These are phyloP conservation scores for Tetracentron sinense DNA, from an alignment of 164 flowering plant genomes.

Conservation along the genomic window DNA sequence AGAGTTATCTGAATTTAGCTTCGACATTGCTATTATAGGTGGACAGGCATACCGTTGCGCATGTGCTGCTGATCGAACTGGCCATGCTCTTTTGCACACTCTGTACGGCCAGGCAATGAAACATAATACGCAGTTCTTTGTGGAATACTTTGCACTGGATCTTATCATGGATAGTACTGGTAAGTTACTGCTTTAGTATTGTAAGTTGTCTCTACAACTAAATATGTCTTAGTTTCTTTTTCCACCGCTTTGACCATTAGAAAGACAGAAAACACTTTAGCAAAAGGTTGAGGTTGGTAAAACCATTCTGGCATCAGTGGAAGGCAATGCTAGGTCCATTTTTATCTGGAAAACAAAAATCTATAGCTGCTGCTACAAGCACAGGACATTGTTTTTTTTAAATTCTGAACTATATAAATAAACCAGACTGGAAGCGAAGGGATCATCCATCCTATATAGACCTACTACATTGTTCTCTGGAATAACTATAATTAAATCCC, in stretches of 20 bases:
- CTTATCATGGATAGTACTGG: conserved; percentile 62
- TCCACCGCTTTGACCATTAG: background rate
- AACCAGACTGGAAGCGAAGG: too few relatives aligned
- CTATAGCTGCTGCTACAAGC: too few relatives aligned
- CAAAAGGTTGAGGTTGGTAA: background rate
- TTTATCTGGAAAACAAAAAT: too few relatives aligned
- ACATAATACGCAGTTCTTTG: conserved; percentile 79
- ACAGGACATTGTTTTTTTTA: too few relatives aligned
- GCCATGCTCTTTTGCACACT: conserved; percentile 75
- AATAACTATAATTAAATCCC: too few relatives aligned
- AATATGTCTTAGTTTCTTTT: background rate
- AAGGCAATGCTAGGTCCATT: too few relatives aligned
- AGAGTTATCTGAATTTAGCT: conserved; percentile 13
- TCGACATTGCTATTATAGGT: conserved; percentile 33
- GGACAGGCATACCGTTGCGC: conserved; percentile 90
- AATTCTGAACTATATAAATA: too few relatives aligned
- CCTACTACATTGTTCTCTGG: too few relatives aligned
- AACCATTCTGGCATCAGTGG: background rate
- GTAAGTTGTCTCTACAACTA: background rate
- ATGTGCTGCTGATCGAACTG: conserved; percentile 85
- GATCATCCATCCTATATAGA: too few relatives aligned
- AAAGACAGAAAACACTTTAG: background rate
- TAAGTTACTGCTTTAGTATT: conserved; percentile 19
- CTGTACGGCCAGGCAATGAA: conserved; percentile 86
- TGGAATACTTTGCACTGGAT: conserved; percentile 82